phyloP scores from a whole-genome alignment of 176 grass and related monocot genomes.

The Thinopyrum elongatum region DNA sequence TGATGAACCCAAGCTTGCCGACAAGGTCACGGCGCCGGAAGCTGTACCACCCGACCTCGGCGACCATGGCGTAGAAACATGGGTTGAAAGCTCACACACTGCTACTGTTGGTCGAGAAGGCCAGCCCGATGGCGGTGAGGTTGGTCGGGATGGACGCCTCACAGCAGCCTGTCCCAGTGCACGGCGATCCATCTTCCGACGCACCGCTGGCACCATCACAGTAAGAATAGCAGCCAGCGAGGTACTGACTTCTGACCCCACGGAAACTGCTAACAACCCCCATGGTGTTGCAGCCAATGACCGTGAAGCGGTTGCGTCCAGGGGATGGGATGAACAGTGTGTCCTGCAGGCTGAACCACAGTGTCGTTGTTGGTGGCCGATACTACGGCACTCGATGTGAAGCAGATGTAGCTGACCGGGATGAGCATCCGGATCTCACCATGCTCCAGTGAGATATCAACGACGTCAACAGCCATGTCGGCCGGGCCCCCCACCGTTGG shows the following conservation, averaged over 20 bases:
- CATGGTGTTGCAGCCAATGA: constrained; percentile 5
- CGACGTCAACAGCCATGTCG: background rate
- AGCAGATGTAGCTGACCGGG: background rate
- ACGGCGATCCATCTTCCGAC: background rate
- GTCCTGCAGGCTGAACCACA: background rate
- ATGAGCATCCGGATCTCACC: background rate
- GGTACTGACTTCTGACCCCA: background rate
- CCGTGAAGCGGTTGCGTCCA: background rate
- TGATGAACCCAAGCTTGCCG: background rate
- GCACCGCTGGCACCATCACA: background rate
- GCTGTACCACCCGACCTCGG: constrained; percentile 2
- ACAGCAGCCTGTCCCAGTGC: background rate
- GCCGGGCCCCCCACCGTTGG: background rate
- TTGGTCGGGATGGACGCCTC: background rate
- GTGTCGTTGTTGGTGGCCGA: background rate
- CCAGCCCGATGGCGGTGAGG: background rate
- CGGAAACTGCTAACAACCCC: background rate
- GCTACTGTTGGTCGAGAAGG: background rate
- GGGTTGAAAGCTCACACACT: background rate
- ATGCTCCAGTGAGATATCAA: background rate
- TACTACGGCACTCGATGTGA: background rate
- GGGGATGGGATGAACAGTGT: background rate
- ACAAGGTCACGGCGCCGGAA: background rate
- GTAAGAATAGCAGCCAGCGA: background rate
- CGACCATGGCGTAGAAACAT: background rate